Evolutionary conservation across 306 rosid genomes (phyloP).

Genomic region (Cicer judaicum): DNA sequence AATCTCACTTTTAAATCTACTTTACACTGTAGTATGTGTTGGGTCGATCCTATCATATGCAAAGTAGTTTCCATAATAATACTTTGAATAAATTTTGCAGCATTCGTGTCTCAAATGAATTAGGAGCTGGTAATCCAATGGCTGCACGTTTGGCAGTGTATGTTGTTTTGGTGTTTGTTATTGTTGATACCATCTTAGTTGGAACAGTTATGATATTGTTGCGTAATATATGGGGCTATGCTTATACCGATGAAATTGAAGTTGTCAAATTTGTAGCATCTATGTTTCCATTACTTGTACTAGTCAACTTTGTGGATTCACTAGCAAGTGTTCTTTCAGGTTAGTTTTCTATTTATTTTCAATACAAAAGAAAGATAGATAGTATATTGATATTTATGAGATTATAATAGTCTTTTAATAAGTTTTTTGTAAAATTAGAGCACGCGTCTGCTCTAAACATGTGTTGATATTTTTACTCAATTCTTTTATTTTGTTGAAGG

Average conservation of each 20-base stretch:
- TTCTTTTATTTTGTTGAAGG: too few relatives aligned
- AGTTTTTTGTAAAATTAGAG: too few relatives aligned
- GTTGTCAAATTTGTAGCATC: constrained; percentile 57
- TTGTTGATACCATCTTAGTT: constrained; percentile 38
- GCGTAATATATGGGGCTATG: constrained; percentile 66
- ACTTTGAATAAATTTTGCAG: constrained; percentile 42
- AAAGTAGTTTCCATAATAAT: too few relatives aligned
- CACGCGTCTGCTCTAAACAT: too few relatives aligned
- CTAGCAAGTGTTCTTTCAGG: constrained; percentile 75
- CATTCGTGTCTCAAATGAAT: constrained; percentile 48
- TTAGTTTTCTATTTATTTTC: not conserved
- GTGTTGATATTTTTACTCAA: too few relatives aligned
- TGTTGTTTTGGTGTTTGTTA: constrained; percentile 38
- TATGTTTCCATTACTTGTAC: constrained; percentile 70
- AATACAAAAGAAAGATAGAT: too few relatives aligned
- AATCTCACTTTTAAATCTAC: too few relatives aligned
- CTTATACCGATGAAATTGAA: constrained; percentile 62
- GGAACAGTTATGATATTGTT: constrained; percentile 55
- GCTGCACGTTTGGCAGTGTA: constrained; percentile 42
- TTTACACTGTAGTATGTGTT: too few relatives aligned
- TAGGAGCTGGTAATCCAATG: constrained; percentile 43
- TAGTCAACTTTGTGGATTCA: constrained; percentile 65
- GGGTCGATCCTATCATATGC: too few relatives aligned
- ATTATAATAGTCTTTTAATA: not conserved
- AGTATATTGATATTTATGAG: too few relatives aligned